Percentiles rank a stretch among this genome's conserved stretches.
phyloP scores from a whole-genome alignment of 2,329 filamentous ascomycete genomes.

The Dactylella cylindrospora region DNA sequence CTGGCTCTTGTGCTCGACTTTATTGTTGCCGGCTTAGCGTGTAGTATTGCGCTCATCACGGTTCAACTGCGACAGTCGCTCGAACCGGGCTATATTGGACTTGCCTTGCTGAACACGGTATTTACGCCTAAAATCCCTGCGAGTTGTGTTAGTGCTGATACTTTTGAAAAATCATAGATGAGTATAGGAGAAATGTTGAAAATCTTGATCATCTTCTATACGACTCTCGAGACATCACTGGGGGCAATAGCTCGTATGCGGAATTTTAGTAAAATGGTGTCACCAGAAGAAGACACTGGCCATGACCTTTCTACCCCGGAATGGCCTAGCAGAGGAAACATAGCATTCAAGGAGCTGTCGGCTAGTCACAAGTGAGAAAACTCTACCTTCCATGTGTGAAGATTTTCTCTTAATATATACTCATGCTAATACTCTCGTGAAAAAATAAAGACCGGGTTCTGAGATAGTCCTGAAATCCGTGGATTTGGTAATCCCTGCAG shows the following conservation, averaged over 20 bases:
- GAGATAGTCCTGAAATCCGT: constrained; percentile 34
- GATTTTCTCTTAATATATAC: background rate
- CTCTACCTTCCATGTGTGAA: background rate
- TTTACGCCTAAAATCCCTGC: constrained; percentile 43
- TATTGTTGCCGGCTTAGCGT: constrained; percentile 52
- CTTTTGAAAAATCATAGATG: constrained; percentile 23
- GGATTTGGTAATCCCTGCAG: constrained; percentile 17
- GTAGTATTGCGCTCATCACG: constrained; percentile 52
- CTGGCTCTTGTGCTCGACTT: constrained; percentile 53
- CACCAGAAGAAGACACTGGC: constrained; percentile 18
- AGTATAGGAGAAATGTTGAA: constrained; percentile 49
- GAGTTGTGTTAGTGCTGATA: constrained; percentile 1
- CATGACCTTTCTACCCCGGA: constrained; percentile 16
- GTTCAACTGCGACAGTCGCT: constrained; percentile 50
- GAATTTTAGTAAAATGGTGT: constrained; percentile 20
- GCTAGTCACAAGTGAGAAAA: constrained; percentile 36
- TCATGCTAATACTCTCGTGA: background rate
- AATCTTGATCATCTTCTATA: constrained; percentile 49
- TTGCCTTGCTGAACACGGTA: constrained; percentile 50
- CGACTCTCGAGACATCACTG: constrained; percentile 50
- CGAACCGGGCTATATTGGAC: constrained; percentile 50
- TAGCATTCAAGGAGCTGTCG: constrained; percentile 23
- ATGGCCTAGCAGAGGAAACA: constrained; percentile 20
- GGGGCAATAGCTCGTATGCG: constrained; percentile 50
- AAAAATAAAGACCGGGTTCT: constrained; percentile 17